Evolutionary conservation across 2,329 filamentous ascomycete species (phyloP), one percentile per base, ranked within the genome.

Genomic region (Fusarium piperis): DNA sequence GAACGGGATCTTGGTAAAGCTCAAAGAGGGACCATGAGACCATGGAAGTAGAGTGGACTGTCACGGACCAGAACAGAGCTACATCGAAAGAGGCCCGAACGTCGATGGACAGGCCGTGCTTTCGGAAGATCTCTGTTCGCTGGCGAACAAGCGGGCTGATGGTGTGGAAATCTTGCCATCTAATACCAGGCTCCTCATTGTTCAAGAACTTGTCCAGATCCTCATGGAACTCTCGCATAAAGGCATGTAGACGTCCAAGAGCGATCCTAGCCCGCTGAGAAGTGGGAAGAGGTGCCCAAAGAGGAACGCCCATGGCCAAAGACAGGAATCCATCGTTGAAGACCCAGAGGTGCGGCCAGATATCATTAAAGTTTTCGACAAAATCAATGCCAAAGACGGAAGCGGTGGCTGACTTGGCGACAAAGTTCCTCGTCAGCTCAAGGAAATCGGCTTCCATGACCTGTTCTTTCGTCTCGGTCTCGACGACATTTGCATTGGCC

Each of bases 1-100:
- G 78, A 12, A 81, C 77, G 0, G 78, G 73, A 23, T 84, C 81
- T 11, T 79, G 78, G 63, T 79, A 80, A 11, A 85, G 74, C 56
- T 85, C 81, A 59, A 81, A 80, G 1, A 85, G 70, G 70, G 84
- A 78, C 84, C 84, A 86, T 7, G 79, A 77, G 4, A 80, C 75
- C 32, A 84, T 74, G 1, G 79, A 77, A 33, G 82, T 79, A 2
- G 82, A 78, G 61, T 82, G 83, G 26, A 80, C 78, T 56, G 81
- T 82, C 32, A 83, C 74, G 23, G 75, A 79, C 83, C 78, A 85
- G 16, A 79, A 77, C 57, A 81, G 74, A 4, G 70, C 79, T 12
- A 83, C 64, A 30, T 84, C 82, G 51, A 74, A 76, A 1, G 77
- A 72, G 4, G 82, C 80, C 3, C 82, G 78, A 3, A 77, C 78